Base-by-base conservation (phyloP, 352 stramenopile genomes). In the Pythium sp. region DNA sequence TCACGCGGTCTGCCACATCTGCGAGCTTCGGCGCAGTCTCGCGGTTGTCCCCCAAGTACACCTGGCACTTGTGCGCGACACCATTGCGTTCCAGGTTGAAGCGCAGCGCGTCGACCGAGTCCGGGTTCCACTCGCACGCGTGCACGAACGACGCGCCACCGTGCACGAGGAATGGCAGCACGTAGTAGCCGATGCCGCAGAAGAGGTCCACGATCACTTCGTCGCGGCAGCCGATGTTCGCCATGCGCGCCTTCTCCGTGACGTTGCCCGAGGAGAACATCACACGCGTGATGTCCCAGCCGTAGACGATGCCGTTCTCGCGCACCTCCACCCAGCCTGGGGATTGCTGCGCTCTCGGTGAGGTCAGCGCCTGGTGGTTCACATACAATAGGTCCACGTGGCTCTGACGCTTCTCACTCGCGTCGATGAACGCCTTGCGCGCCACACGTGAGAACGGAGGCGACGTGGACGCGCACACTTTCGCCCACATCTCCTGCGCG, bases 201-300 rank as follows among this genome's bases (percentile, higher is more conserved):
- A 98, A 99, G 54, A 99, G 81, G 70, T 99, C 97, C 36, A 99
- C 87, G 32, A 99, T 90, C 1, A 89, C 77, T 64, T 99, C 94
- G 24, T 78, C 87, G 20, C 69, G 67, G 74, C 92, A 97, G 0
- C 92, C 84, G 62, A 94, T 91, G 32, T 59, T 78, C 32, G 80
- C 96, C 82, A 99, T 98, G 28, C 96, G 91, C 47, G 93, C 93
- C 73, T 99, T 99, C 75, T 99, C 97, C 2, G 95, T 97, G 54
- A 98, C 91, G 71, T 99, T 99, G 6, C 97, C 97, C 8, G 92
- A 95, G 54, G 91, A 98, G 75, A 99, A 99, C 97, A 99, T 99
- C 34, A 98, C 95, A 59, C 86, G 81, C 55, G 91, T 98, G 53
- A 98, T 78, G 75, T 99, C 95, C 85, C 97, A 98, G 20, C 87